Evolutionary conservation across 257 asterid genomes (phyloP).

Genomic region (Oldenlandia corymbosa): DNA sequence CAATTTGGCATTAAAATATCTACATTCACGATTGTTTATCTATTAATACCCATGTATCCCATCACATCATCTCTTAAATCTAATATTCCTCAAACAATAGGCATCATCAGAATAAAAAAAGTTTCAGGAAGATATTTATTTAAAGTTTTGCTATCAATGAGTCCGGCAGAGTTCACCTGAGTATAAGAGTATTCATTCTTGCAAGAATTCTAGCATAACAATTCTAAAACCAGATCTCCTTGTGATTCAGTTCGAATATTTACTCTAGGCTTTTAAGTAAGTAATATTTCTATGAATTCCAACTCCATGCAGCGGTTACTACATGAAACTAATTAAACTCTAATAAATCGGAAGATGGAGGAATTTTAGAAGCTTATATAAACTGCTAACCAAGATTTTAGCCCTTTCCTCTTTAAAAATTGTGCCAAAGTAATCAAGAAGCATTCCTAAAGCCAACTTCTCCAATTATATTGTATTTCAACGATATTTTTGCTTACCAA

Average conservation of each 20-base stretch:
- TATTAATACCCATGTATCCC: background rate
- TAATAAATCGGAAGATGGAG: too few relatives aligned
- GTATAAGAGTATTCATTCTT: constrained; percentile 59
- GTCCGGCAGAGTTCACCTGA: constrained; percentile 45
- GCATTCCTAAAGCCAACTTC: too few relatives aligned
- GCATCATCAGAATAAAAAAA: background rate
- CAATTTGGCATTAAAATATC: background rate
- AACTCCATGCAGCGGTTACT: constrained; percentile 98
- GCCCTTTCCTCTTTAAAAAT: too few relatives aligned
- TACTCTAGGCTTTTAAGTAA: constrained; percentile 86
- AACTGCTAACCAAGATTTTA: too few relatives aligned
- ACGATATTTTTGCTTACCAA: too few relatives aligned
- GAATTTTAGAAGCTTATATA: too few relatives aligned
- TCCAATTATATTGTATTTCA: too few relatives aligned
- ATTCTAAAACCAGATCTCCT: constrained; percentile 84
- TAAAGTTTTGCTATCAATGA: background rate
- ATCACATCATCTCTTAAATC: too few relatives aligned
- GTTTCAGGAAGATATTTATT: background rate
- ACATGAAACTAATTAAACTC: too few relatives aligned
- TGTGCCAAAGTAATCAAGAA: too few relatives aligned
- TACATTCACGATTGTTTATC: background rate
- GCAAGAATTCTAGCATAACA: constrained; percentile 94
- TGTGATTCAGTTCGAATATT: constrained; percentile 77
- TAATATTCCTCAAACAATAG: too few relatives aligned
- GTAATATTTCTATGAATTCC: constrained; percentile 53